Percentiles rank a stretch among this genome's conserved stretches.
Conservation (phyloP, 495 filamentous ascomycete species). For the Neurospora sp. region DNA sequence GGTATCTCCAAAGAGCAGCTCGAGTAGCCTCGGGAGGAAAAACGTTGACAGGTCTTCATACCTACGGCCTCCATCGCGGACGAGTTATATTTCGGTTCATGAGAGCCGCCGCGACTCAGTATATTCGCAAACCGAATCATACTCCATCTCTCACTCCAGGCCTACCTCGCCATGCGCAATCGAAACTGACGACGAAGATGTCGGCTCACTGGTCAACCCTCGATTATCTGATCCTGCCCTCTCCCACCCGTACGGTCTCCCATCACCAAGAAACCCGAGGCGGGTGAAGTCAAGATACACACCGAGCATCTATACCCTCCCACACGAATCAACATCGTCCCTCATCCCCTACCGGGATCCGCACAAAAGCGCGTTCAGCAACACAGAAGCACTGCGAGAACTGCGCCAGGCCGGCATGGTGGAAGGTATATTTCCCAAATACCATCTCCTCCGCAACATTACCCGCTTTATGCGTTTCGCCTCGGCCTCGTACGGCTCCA, state of each 20-base stretch:
- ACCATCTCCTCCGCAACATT: conserved; percentile 61
- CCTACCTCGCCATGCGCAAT: conserved; percentile 5
- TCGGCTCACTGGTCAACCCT: background rate
- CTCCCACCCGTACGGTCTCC: background rate
- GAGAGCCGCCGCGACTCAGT: conserved; percentile 47
- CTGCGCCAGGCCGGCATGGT: conserved; percentile 48
- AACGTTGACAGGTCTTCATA: conserved; percentile 19
- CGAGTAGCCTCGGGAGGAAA: background rate
- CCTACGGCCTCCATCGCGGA: conserved; percentile 23
- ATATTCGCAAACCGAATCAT: conserved; percentile 50
- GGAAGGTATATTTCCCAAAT: conserved; percentile 54
- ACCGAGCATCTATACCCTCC: conserved; percentile 64
- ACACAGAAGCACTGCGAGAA: conserved; percentile 43
- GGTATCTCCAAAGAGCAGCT: conserved; percentile 26
- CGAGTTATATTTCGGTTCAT: conserved; percentile 41
- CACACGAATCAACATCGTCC: conserved; percentile 54
- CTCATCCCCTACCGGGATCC: conserved; percentile 47
- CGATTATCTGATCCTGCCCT: background rate
- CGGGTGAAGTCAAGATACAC: conserved; percentile 16
- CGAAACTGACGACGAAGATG: background rate
- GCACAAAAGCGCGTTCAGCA: conserved; percentile 43
- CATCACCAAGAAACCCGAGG: background rate
- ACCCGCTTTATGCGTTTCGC: conserved; percentile 68
- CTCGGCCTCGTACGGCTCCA: conserved; percentile 65
- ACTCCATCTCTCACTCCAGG: conserved; percentile 36